These are phyloP conservation scores for Spathaspora passalidarum DNA, from an alignment of 805 yeast genomes.

Conservation along the genomic window DNA sequence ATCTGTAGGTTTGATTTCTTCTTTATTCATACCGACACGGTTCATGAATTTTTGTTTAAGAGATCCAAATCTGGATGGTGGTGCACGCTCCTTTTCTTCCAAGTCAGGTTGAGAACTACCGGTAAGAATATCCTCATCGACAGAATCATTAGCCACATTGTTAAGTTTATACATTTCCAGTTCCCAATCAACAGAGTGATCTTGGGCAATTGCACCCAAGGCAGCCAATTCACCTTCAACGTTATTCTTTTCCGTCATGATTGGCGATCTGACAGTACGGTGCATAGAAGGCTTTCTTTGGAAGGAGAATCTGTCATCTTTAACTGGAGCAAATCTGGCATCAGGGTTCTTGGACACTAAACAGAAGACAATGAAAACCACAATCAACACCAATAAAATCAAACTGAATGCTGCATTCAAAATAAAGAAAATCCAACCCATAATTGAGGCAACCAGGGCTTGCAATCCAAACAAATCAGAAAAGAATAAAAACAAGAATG, in stretches of 20 bases:
- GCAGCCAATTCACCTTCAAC: conserved; percentile 58
- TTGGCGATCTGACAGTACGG: conserved; percentile 7
- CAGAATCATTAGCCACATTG: conserved; percentile 17
- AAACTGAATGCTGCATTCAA: conserved; percentile 87
- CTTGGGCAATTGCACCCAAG: conserved; percentile 78
- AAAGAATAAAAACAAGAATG: conserved; percentile 82
- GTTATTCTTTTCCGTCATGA: conserved; percentile 3
- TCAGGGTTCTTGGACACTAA: conserved; percentile 82
- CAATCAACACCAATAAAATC: conserved; percentile 65
- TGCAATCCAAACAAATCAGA: conserved; percentile 82
- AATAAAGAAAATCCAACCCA: conserved; percentile 90
- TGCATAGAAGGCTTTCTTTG: conserved; percentile 46
- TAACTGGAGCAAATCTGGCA: conserved; percentile 82
- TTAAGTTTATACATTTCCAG: conserved; percentile 54
- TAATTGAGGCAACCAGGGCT: conserved; percentile 71
- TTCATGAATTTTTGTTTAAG: conserved; percentile 1
- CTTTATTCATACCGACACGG: neutral
- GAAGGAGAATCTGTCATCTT: conserved; percentile 90
- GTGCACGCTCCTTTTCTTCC: neutral
- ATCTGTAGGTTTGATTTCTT: neutral
- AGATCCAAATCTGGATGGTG: neutral
- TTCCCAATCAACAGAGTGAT: conserved; percentile 76
- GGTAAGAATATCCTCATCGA: neutral
- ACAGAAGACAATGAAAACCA: conserved; percentile 62
- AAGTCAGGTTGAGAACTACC: neutral